phyloP scores from a whole-genome alignment of 352 stramenopile genomes.

The Blastocystis sp. region DNA sequence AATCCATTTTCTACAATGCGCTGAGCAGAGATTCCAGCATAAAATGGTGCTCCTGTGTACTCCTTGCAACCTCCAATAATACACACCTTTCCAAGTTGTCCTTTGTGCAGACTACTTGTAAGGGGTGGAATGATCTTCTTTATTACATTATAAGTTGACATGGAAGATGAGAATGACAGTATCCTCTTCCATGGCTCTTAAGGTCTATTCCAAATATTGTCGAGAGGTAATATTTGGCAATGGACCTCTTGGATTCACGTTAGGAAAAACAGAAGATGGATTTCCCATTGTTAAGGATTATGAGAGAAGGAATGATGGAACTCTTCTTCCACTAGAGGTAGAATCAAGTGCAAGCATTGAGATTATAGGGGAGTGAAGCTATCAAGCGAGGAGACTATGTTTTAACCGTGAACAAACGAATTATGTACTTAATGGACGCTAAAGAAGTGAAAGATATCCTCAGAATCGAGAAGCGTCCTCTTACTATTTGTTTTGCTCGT shows the following conservation, averaged over 20 bases:
- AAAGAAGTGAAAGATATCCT: conserved; percentile 21
- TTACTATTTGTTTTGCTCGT: conserved; percentile 50
- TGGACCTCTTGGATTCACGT: background rate
- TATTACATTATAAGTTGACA: background rate
- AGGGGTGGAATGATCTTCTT: conserved; percentile 27
- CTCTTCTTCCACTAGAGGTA: background rate
- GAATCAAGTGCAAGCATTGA: background rate
- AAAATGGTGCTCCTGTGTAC: conserved; percentile 94
- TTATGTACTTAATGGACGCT: background rate
- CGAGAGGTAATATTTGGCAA: conserved; percentile 32
- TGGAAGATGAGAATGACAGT: background rate
- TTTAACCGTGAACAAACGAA: background rate
- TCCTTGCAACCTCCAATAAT: conserved; percentile 90
- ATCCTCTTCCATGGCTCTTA: background rate
- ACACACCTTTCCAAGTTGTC: conserved; percentile 78
- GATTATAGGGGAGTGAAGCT: background rate
- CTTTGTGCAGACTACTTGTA: background rate
- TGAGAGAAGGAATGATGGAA: background rate
- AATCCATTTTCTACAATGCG: conserved; percentile 73
- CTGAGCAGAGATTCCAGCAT: conserved; percentile 87
- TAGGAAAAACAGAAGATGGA: conserved; percentile 8
- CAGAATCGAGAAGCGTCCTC: conserved; percentile 6
- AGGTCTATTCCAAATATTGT: background rate
- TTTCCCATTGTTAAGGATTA: conserved; percentile 21
- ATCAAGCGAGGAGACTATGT: conserved; percentile 4